Conservation (phyloP, 306 rosid genomes). For the Lithocarpus polystachyus region DNA sequence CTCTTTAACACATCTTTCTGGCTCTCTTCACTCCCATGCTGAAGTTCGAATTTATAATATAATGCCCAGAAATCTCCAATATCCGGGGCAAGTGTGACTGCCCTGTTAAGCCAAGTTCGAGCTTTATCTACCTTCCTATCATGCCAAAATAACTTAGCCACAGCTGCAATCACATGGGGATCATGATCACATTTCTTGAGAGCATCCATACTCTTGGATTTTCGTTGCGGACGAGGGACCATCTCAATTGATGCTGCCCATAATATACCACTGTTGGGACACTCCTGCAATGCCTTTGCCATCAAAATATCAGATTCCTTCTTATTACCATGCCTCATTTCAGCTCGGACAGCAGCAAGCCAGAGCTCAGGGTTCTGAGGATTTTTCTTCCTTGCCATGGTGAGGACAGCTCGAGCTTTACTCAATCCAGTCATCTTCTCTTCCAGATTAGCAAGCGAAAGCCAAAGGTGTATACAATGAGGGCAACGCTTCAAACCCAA, state of each 20-base stretch:
- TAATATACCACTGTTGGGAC: conserved; percentile 79
- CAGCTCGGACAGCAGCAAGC: conserved; percentile 91
- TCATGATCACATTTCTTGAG: conserved; percentile 89
- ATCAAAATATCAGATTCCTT: conserved; percentile 86
- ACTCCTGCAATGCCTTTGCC: conserved; percentile 92
- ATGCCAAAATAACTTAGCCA: conserved; percentile 82
- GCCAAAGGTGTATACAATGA: conserved; percentile 68
- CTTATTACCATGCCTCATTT: conserved; percentile 72
- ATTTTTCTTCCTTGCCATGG: conserved; percentile 86
- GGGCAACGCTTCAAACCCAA: conserved; percentile 73
- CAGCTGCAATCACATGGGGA: conserved; percentile 82
- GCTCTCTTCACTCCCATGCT: conserved; percentile 78
- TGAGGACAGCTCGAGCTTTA: conserved; percentile 88
- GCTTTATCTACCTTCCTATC: conserved; percentile 95
- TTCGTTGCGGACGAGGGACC: conserved; percentile 93
- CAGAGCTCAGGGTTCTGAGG: conserved; percentile 88
- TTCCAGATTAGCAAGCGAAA: conserved; percentile 83
- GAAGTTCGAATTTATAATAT: conserved; percentile 84
- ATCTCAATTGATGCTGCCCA: conserved; percentile 92
- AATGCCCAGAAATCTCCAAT: conserved; percentile 91
- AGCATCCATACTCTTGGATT: conserved; percentile 85
- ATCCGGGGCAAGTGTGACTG: conserved; percentile 90
- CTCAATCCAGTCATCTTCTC: conserved; percentile 81
- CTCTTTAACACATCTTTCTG: conserved; percentile 78
- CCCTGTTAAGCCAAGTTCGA: conserved; percentile 81